Percentiles rank a stretch among this genome's conserved stretches.
Conservation (phyloP, 1,284 basidiomycete species). For the Marasmius sp. region DNA sequence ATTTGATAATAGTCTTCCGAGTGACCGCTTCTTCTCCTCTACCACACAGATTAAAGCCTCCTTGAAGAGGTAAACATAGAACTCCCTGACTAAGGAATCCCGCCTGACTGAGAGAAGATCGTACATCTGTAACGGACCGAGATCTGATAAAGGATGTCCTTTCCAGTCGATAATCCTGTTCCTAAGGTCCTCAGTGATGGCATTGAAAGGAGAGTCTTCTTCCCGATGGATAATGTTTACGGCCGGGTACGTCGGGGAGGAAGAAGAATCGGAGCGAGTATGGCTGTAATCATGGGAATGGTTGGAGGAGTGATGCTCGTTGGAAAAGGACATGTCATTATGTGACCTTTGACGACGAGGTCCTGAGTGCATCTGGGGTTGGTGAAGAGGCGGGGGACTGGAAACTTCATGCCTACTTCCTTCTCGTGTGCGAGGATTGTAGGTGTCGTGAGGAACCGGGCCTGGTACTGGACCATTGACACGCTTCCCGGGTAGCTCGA, state of each 20-base stretch:
- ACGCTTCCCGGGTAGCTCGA: slow-evolving; percentile 83
- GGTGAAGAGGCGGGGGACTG: slow-evolving; percentile 31
- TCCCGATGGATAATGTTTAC: slow-evolving; percentile 8
- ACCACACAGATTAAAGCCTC: slow-evolving; percentile 96
- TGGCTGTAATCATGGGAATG: slow-evolving; percentile 5
- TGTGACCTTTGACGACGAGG: slow-evolving; percentile 27
- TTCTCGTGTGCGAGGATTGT: slow-evolving; percentile 33
- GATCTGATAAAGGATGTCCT: slow-evolving; percentile 81
- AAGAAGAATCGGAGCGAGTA: neutral
- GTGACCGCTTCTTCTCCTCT: slow-evolving; percentile 86
- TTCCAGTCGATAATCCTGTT: slow-evolving; percentile 94
- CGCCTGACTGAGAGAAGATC: slow-evolving; percentile 88
- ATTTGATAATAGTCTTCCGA: slow-evolving; percentile 69
- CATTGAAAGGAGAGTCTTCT: slow-evolving; percentile 50
- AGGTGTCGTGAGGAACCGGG: slow-evolving; percentile 51
- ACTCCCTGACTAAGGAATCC: slow-evolving; percentile 84
- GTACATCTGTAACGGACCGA: slow-evolving; percentile 89
- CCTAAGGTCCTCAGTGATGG: slow-evolving; percentile 85
- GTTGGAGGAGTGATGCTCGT: neutral
- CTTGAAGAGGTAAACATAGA: slow-evolving; percentile 94
- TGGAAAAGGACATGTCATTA: neutral
- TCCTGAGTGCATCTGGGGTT: slow-evolving; percentile 1
- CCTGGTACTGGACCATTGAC: slow-evolving; percentile 55
- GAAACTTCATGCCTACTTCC: slow-evolving; percentile 23
- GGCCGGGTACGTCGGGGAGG: slow-evolving; percentile 1